These are phyloP conservation scores for Raffaelea deltoideospora DNA, from an alignment of 2,329 filamentous ascomycete species.

Conservation along the genomic window DNA sequence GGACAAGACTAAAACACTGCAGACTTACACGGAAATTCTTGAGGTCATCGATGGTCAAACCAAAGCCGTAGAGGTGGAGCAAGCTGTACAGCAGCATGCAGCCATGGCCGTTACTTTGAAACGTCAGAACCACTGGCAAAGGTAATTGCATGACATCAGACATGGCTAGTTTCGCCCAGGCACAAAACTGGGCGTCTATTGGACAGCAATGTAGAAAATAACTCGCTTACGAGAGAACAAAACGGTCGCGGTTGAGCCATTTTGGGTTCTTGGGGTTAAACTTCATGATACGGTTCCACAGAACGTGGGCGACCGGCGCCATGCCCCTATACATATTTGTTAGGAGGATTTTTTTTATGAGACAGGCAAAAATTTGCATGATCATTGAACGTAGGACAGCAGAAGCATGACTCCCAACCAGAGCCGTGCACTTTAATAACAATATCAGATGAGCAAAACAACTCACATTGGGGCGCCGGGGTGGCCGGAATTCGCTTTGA, in stretches of 20 bases:
- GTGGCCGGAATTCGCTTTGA: conserved; percentile 91
- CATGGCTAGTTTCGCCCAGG: background rate
- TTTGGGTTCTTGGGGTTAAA: conserved; percentile 99
- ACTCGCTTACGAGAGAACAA: conserved; percentile 81
- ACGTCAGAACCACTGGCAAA: too few species aligned
- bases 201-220: background rate
- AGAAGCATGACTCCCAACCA: too few species aligned
- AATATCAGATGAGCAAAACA: too few species aligned
- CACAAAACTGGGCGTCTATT: background rate
- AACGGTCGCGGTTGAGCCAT: conserved; percentile 95
- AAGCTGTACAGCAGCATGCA: conserved; percentile 99
- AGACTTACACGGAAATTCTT: conserved; percentile 89
- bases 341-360: too few species aligned
- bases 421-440: too few species aligned
- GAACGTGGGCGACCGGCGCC: conserved; percentile 89
- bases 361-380: too few species aligned
- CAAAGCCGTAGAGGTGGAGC: conserved; percentile 91
- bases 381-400: too few species aligned
- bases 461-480: conserved; percentile 90
- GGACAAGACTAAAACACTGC: background rate
- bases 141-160: background rate
- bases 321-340: conserved; percentile 45
- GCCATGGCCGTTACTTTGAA: conserved; percentile 77
- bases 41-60: conserved; percentile 72
- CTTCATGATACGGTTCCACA: conserved; percentile 98